Evolutionary conservation across 345 rosid species (phyloP).

Genomic region (Bretschneidera sinensis): DNA sequence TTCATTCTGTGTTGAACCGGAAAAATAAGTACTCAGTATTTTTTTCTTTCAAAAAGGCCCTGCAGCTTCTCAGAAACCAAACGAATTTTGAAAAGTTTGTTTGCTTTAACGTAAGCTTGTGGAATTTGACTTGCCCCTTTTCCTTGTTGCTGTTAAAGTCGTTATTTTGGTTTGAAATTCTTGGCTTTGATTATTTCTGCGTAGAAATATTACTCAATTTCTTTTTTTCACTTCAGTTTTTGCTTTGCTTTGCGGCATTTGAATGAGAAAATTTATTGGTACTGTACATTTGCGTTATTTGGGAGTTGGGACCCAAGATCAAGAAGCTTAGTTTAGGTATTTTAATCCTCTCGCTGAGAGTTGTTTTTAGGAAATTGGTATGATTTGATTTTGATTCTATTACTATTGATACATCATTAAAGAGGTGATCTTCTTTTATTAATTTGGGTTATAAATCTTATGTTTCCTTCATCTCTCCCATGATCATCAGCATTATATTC

Average conservation of each 20-base stretch:
- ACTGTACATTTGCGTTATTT: too few relatives aligned
- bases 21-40: too few relatives aligned
- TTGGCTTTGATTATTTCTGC: not conserved
- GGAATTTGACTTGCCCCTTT: not conserved
- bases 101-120: not conserved
- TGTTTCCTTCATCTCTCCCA: not conserved
- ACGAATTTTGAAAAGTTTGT: not conserved
- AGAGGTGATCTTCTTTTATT: too few relatives aligned
- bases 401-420: too few relatives aligned
- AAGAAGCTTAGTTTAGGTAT: not conserved
- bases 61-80: too few relatives aligned
- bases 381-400: not conserved
- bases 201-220: not conserved
- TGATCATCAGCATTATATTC: not conserved
- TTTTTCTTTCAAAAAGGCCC: not conserved
- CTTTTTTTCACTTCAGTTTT: too few relatives aligned
- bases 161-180: not conserved
- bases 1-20: not conserved
- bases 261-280: too few relatives aligned
- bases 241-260: too few relatives aligned
- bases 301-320: too few relatives aligned
- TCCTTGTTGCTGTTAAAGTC: not conserved
- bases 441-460: not conserved
- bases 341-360: not conserved
- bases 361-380: not conserved